phyloP scores from a whole-genome alignment of 2,329 filamentous ascomycete genomes.

The Hymenoscyphus repandus region DNA sequence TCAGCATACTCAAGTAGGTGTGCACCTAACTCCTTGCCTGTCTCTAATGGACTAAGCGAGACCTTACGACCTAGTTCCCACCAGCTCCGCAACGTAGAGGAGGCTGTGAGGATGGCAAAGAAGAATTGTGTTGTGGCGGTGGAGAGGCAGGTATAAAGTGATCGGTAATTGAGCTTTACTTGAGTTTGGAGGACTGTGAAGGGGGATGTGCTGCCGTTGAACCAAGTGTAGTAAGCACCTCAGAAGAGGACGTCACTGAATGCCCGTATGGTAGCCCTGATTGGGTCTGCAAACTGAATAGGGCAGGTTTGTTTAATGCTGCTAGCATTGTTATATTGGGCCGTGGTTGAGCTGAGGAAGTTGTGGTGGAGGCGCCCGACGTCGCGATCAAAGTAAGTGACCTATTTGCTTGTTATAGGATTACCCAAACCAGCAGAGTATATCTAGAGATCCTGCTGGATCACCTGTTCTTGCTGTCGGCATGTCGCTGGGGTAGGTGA shows the following conservation, averaged over 20 bases:
- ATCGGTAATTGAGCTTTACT: not conserved
- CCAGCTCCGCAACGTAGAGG: not conserved
- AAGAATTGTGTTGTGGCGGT: not conserved
- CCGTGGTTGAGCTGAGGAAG: not conserved
- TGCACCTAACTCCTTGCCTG: not conserved
- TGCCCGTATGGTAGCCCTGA: not conserved
- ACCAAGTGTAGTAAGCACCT: not conserved
- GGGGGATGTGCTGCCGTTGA: not conserved
- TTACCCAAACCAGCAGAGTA: not conserved
- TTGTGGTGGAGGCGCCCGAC: not conserved
- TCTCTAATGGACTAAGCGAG: not conserved
- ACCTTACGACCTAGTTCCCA: not conserved
- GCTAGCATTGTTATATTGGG: not conserved
- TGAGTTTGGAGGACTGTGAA: not conserved
- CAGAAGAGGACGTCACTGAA: slow-evolving; percentile 1
- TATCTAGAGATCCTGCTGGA: not conserved
- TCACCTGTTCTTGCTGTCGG: not conserved
- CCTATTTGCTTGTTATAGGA: not conserved
- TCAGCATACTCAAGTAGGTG: too few species aligned
- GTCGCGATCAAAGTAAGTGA: not conserved
- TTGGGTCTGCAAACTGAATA: not conserved
- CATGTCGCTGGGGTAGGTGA: not conserved
- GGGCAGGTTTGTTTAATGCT: not conserved
- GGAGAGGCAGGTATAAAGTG: not conserved
- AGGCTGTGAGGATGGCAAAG: not conserved